Evolutionary conservation across 768 basidiomycete genomes (phyloP).

Genomic region (Auricularia auricula-judae): DNA sequence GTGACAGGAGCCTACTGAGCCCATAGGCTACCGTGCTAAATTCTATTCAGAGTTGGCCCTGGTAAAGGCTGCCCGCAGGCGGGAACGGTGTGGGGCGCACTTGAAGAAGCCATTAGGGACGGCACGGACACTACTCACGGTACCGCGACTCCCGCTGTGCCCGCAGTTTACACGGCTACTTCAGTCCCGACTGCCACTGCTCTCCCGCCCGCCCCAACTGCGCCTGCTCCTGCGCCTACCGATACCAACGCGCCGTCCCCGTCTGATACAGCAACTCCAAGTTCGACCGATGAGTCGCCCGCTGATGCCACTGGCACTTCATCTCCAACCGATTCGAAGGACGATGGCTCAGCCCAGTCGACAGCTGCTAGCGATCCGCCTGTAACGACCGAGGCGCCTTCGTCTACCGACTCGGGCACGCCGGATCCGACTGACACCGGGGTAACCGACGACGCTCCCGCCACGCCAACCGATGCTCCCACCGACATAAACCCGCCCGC

Average conservation of each 20-base stretch:
- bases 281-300: background rate
- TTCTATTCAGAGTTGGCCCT: constrained; percentile 7
- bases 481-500: no score
- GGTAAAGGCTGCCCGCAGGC: constrained; percentile 17
- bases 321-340: no score
- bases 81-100: constrained; percentile 12
- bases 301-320: background rate
- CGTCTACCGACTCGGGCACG: no score
- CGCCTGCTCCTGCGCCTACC: background rate
- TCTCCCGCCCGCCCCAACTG: background rate
- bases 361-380: no score
- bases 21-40: no score
- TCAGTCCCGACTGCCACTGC: background rate
- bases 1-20: no score
- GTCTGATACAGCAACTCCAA: no score
- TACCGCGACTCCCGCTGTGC: background rate
- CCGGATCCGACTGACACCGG: no score
- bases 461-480: no score
- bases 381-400: no score
- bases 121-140: background rate
- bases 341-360: no score
- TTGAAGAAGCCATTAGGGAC: constrained; percentile 2
- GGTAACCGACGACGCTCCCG: no score
- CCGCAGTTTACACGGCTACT: background rate
- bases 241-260: background rate